Percentiles rank a stretch among this genome's conserved stretches.
Evolutionary conservation across 2,329 filamentous ascomycete genomes (phyloP).

Genomic region (Colletotrichum theobromicola): DNA sequence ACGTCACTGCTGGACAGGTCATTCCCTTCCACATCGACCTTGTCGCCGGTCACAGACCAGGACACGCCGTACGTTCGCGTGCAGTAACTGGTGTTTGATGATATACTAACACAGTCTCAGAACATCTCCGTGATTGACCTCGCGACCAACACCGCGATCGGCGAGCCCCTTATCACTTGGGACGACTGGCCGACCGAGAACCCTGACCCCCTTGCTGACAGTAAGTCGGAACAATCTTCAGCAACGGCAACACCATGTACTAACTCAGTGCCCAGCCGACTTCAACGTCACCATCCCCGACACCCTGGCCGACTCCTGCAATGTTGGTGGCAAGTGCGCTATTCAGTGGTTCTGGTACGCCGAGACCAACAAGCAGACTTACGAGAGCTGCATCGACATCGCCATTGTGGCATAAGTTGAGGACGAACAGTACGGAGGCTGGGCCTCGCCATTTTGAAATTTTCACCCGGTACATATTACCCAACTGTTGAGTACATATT

Average conservation of each 20-base stretch:
- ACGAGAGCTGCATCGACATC: constrained; percentile 69
- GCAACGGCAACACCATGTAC: background rate
- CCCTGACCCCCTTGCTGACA: constrained; percentile 22
- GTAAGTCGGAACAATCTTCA: constrained; percentile 16
- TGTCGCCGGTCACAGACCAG: constrained; percentile 39
- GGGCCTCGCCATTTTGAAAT: background rate
- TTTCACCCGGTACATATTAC: background rate
- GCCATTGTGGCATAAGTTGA: constrained; percentile 4
- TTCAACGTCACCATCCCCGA: constrained; percentile 62
- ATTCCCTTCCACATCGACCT: constrained; percentile 43
- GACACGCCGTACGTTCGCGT: constrained; percentile 26
- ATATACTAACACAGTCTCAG: constrained; percentile 15
- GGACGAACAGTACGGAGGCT: background rate
- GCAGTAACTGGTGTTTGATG: background rate
- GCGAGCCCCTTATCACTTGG: constrained; percentile 50
- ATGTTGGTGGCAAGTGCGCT: constrained; percentile 48
- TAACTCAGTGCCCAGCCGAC: constrained; percentile 35
- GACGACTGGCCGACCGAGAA: constrained; percentile 26
- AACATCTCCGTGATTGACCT: constrained; percentile 57
- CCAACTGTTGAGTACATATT: background rate
- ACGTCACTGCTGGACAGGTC: constrained; percentile 34
- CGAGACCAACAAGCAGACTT: constrained; percentile 60
- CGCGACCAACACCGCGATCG: constrained; percentile 51
- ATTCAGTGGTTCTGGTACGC: constrained; percentile 71
- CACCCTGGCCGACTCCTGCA: constrained; percentile 49